Percentiles rank a stretch among this genome's conserved stretches.
Conservation (phyloP, 768 basidiomycete species). For the Zangia roseola region DNA sequence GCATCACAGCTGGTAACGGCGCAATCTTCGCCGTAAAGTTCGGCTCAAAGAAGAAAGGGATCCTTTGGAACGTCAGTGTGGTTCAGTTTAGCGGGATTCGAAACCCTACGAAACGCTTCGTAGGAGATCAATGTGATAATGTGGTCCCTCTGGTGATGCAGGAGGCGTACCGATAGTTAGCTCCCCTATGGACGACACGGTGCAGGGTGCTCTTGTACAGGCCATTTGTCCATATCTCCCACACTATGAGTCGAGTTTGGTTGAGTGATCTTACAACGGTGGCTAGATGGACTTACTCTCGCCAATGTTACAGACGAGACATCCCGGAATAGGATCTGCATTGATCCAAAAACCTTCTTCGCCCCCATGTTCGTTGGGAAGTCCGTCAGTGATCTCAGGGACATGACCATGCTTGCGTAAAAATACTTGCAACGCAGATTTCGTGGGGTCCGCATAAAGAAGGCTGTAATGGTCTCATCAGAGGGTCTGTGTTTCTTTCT, state of each 20-base stretch:
- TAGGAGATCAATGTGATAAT: conserved; percentile 9
- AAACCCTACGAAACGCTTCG: conserved; percentile 67
- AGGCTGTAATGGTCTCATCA: conserved; percentile 49
- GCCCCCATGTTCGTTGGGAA: conserved; percentile 51
- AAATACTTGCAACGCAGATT: conserved; percentile 81
- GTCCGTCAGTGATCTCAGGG: conserved; percentile 28
- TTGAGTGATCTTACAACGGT: conserved; percentile 1
- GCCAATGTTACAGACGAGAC: conserved; percentile 89
- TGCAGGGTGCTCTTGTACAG: conserved; percentile 89
- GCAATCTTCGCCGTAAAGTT: conserved; percentile 71
- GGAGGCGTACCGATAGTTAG: conserved; percentile 55
- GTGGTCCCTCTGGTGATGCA: not conserved
- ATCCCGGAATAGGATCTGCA: conserved; percentile 80
- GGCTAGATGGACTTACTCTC: conserved; percentile 58
- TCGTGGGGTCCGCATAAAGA: conserved; percentile 80
- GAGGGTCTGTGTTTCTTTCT: not conserved
- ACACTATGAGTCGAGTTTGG: conserved; percentile 57
- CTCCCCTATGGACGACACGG: conserved; percentile 74
- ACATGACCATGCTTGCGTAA: conserved; percentile 43
- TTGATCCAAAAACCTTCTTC: conserved; percentile 75
- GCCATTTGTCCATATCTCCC: conserved; percentile 90
- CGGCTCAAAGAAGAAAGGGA: conserved; percentile 95
- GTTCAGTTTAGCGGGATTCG: not conserved
- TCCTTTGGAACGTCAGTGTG: conserved; percentile 38
- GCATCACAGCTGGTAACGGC: conserved; percentile 61